A percentile compares a stretch with the other conserved stretches of the same genome.
Conservation (phyloP, 768 basidiomycete genomes). For the Ramaria rubella region DNA sequence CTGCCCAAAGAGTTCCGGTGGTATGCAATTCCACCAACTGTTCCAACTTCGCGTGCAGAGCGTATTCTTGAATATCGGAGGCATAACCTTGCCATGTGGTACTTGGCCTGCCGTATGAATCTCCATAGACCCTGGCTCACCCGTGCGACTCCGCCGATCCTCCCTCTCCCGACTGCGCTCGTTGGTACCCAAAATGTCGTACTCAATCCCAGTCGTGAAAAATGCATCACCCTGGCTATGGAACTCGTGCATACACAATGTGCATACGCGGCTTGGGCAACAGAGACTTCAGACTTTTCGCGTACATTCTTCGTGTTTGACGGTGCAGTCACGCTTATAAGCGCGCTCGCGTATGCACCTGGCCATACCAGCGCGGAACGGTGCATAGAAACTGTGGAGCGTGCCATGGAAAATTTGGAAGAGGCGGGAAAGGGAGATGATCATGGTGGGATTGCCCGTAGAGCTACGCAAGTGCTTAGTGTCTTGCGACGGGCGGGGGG, state of each 20-base stretch:
- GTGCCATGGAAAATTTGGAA: conserved; percentile 32
- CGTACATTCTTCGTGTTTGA: conserved; percentile 34
- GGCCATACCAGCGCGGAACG: conserved; percentile 27
- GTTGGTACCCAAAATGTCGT: conserved; percentile 4
- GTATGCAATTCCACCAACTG: conserved; percentile 14
- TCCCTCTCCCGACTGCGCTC: conserved; percentile 17
- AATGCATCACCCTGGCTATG: conserved; percentile 34
- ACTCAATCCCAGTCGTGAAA: conserved; percentile 30
- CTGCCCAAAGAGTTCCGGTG: conserved; percentile 36
- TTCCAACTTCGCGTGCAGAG: conserved; percentile 17
- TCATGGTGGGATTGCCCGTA: conserved; percentile 31
- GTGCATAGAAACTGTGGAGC: conserved; percentile 33
- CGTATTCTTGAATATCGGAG: conserved; percentile 34
- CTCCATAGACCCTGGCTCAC: conserved; percentile 23
- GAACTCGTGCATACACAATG: conserved; percentile 40
- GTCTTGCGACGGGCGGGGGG: conserved; percentile 16
- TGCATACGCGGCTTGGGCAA: conserved; percentile 24
- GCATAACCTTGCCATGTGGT: conserved; percentile 42
- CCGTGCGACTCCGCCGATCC: conserved; percentile 35
- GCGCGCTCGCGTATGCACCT: conserved; percentile 34
- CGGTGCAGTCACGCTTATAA: conserved; percentile 40
- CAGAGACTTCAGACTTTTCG: conserved; percentile 13
- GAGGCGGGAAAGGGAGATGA: conserved; percentile 27
- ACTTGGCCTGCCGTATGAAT: conserved; percentile 38
- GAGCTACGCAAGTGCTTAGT: conserved; percentile 35